phyloP scores from a whole-genome alignment of 179 eudicot genomes.

The Heliamphora pulchella region DNA sequence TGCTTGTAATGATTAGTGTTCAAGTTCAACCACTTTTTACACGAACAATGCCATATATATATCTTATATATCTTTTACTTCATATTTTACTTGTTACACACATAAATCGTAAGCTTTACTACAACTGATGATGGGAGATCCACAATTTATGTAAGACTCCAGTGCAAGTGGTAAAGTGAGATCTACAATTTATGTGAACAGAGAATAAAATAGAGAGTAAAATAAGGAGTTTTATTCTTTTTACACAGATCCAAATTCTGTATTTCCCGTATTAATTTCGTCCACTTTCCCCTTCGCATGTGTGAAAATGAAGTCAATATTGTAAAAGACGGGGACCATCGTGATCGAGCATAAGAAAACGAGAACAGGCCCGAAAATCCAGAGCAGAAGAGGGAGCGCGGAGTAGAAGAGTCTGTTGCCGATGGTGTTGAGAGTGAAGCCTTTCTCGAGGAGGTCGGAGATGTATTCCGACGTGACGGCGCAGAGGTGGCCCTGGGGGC shows the following conservation, averaged over 20 bases:
- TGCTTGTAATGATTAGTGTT: too few species aligned
- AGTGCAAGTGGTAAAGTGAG: too few species aligned
- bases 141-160: too few species aligned
- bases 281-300: slow-evolving; percentile 13
- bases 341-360: slow-evolving; percentile 48
- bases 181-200: too few species aligned
- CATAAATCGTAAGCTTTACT: too few species aligned
- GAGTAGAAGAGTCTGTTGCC: slow-evolving; percentile 55
- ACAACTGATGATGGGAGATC: too few species aligned
- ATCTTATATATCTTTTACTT: too few species aligned
- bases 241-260: slow-evolving; percentile 15
- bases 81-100: too few species aligned
- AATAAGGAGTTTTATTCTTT: background rate
- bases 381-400: slow-evolving; percentile 52
- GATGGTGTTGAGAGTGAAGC: slow-evolving; percentile 37
- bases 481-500: slow-evolving; percentile 21
- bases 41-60: too few species aligned
- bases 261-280: background rate
- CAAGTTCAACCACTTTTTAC: too few species aligned
- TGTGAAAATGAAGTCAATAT: slow-evolving; percentile 40
- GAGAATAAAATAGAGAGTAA: too few species aligned
- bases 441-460: slow-evolving; percentile 40
- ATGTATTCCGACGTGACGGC: slow-evolving; percentile 32
- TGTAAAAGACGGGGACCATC: slow-evolving; percentile 49
- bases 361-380: slow-evolving; percentile 64